A percentile compares a stretch with the other conserved stretches of the same genome.
These are phyloP conservation scores for Obelidium mucronatum DNA, from an alignment of 192 early-diverging fungal genomes.

Conservation along the genomic window DNA sequence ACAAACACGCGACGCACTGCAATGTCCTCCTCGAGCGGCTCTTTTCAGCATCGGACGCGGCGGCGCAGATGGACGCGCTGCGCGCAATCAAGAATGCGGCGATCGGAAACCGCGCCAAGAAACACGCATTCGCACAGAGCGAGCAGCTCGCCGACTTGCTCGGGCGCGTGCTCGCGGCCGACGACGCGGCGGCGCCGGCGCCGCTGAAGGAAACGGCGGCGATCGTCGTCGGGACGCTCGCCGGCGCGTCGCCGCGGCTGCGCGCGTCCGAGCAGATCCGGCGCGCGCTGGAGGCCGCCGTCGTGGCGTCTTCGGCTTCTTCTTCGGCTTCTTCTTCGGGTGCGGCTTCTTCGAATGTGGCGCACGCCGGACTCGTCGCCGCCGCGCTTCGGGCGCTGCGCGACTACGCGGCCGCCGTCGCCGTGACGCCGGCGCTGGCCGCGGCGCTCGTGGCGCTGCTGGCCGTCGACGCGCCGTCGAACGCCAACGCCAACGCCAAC, in stretches of 20 bases:
- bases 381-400: constrained; percentile 64
- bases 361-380: constrained; percentile 65
- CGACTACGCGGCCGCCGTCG: constrained; percentile 48
- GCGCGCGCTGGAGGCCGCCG: not conserved
- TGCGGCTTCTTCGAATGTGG: constrained; percentile 65
- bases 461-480: not conserved
- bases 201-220: constrained; percentile 19
- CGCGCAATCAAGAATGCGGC: constrained; percentile 84
- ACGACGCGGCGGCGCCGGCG: no score
- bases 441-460: no score
- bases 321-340: not conserved
- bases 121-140: constrained; percentile 72
- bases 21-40: not conserved
- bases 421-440: not conserved
- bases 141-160: constrained; percentile 56
- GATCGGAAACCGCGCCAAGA: constrained; percentile 85
- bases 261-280: constrained; percentile 42
- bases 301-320: not conserved
- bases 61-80: constrained; percentile 33
- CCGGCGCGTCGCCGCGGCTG: constrained; percentile 39
- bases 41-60: constrained; percentile 3
- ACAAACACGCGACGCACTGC: not conserved
- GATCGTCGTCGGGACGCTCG: constrained; percentile 4
- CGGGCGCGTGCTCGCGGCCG: no score
- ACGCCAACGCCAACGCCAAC: not conserved